Percentiles rank a stretch among this genome's conserved stretches.
Evolutionary conservation across 1,284 basidiomycete genomes (phyloP).

Genomic region (Leucocoprinus gongylophorus): DNA sequence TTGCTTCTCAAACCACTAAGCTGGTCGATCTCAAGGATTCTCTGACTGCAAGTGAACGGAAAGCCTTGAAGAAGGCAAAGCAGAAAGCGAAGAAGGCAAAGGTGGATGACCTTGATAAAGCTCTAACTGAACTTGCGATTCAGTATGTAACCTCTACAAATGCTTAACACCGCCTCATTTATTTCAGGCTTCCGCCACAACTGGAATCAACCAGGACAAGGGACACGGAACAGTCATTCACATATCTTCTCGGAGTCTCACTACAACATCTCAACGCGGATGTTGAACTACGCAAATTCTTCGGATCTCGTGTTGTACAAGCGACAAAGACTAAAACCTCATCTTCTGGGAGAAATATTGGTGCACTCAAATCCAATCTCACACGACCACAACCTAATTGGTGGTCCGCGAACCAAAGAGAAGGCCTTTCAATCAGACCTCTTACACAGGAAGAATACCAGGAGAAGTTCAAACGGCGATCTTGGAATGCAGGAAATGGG

Average conservation of each 20-base stretch:
- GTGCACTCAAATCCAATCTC: constrained; percentile 48
- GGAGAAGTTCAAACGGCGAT: constrained; percentile 36
- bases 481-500: constrained; percentile 46
- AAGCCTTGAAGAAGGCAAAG: constrained; percentile 53
- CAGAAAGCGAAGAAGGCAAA: constrained; percentile 56
- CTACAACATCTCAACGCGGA: constrained; percentile 77
- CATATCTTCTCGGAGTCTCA: constrained; percentile 67
- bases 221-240: constrained; percentile 32
- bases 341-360: constrained; percentile 26
- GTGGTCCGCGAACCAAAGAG: constrained; percentile 56
- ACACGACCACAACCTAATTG: constrained; percentile 57
- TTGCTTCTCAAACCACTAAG: neutral
- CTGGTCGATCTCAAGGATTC: constrained; percentile 10
- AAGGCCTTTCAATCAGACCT: constrained; percentile 61
- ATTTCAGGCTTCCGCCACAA: constrained; percentile 49
- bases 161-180: neutral
- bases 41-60: constrained; percentile 33
- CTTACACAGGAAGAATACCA: constrained; percentile 51
- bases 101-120: constrained; percentile 77
- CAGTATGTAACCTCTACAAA: constrained; percentile 42
- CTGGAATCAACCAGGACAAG: constrained; percentile 30
- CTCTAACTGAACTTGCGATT: constrained; percentile 72
- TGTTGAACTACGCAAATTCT: constrained; percentile 86
- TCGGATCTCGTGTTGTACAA: constrained; percentile 80
- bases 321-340: constrained; percentile 37